Evolutionary conservation across 2,329 filamentous ascomycete species (phyloP), one percentile per base, ranked within the genome.

Genomic region (Westerdykella aurantiaca): DNA sequence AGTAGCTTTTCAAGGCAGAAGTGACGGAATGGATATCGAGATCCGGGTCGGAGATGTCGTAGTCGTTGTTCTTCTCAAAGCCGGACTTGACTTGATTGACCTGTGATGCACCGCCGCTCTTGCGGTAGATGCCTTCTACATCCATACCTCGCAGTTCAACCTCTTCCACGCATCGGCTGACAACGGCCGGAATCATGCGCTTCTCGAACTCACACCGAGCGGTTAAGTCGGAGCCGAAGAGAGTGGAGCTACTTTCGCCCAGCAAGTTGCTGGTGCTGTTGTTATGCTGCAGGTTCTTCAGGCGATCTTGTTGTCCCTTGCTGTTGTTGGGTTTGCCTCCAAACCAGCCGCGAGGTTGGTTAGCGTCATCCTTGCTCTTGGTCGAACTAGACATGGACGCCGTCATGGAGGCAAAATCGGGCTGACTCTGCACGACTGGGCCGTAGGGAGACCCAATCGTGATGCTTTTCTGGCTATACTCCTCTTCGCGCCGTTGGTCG

Each of bases 71-170:
- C 66, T 83, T 85, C 66, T 96, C 90, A 64, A 98, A 97, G 11
- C 90, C 89, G 53, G 90, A 86, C 60, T 91, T 88, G 56, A 98
- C 87, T 59, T 80, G 77, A 67, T 95, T 94, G 63, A 95, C 86
- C 66, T 94, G 88, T 7, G 87, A 88, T 58, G 86, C 89, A 53
- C 90, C 93, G 45, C 93, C 93, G 40, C 90, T 95, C 76, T 98
- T 98, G 60, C 93, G 83, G 72, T 98, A 98, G 57, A 98, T 95
- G 50, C 93, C 93, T 71, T 97, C 93, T 55, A 94, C 81, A 58
- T 97, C 90, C 88, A 98, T 95, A 69, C 91, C 93, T 63, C 93
- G 83, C 17, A 93, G 73, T 68, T 98, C 93, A 33, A 98, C 93
- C 69, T 98, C 91, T 63, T 95, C 88, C 54, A 98, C 95, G 69